Evolutionary conservation across 148 eudicot genomes (phyloP).

Genomic region (Heliamphora exappendiculata): DNA sequence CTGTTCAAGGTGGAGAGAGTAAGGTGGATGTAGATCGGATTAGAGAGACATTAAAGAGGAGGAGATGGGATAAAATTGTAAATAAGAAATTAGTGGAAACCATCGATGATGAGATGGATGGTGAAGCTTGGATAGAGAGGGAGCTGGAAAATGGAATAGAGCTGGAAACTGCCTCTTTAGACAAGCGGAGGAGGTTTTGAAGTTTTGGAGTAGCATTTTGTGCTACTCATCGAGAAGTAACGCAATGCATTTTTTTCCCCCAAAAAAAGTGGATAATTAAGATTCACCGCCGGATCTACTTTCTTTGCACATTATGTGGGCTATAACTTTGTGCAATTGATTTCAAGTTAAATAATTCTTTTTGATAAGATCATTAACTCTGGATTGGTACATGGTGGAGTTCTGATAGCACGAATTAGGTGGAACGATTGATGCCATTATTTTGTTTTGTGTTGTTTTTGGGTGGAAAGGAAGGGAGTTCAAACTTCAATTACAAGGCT

Average conservation of each 20-base stretch:
- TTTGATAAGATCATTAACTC: not conserved
- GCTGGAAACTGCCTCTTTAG: slow-evolving; percentile 18
- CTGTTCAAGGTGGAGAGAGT: slow-evolving; percentile 14
- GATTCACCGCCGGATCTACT: not conserved
- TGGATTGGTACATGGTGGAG: not conserved
- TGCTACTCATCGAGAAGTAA: not conserved
- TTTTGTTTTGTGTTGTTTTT: not conserved
- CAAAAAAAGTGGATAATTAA: no score
- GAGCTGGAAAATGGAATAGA: slow-evolving; percentile 58
- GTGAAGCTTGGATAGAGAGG: slow-evolving; percentile 49
- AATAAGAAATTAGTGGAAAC: slow-evolving; percentile 17
- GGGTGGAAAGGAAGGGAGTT: not conserved
- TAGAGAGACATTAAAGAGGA: slow-evolving; percentile 36
- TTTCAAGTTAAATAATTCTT: slow-evolving; percentile 8
- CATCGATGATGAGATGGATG: slow-evolving; percentile 24
- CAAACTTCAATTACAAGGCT: not conserved
- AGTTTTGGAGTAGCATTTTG: not conserved
- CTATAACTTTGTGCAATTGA: not conserved
- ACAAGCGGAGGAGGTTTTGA: slow-evolving; percentile 23
- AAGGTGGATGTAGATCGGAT: slow-evolving; percentile 39
- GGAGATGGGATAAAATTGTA: slow-evolving; percentile 19
- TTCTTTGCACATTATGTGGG: not conserved
- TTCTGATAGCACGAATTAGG: not conserved
- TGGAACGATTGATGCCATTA: not conserved
- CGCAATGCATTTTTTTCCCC: no score